Percentiles rank a stretch among this genome's conserved stretches.
Conservation (phyloP, 2,329 filamentous ascomycete genomes). For the Diaporthe ilicicola region DNA sequence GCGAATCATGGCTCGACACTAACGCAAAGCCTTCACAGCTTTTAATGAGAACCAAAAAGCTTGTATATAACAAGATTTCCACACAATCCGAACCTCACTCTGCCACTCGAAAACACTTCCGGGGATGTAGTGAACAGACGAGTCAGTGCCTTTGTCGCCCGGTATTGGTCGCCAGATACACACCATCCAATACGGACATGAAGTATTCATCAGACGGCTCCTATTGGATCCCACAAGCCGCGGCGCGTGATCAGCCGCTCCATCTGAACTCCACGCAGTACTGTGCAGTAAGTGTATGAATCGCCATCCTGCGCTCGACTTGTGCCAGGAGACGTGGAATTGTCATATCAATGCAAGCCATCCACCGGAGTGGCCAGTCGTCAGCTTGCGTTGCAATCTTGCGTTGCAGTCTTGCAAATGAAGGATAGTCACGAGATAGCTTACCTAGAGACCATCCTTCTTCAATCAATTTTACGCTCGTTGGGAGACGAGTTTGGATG, state of each 20-base stretch:
- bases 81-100: neutral
- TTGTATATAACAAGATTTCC: slow-evolving; percentile 3
- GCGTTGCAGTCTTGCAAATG: neutral
- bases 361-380: neutral
- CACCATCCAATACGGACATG: neutral
- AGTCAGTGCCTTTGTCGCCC: neutral
- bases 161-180: neutral
- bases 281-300: neutral
- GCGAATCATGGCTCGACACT: slow-evolving; percentile 1
- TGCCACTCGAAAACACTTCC: neutral
- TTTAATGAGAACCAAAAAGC: neutral
- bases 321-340: neutral
- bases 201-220: neutral
- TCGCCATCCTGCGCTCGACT: neutral
- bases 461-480: neutral
- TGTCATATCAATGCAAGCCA: neutral
- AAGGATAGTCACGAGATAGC: neutral
- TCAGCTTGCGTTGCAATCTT: neutral
- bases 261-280: neutral
- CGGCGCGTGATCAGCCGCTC: neutral
- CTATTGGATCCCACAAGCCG: neutral
- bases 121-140: neutral
- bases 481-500: neutral
- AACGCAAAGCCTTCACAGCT: neutral
- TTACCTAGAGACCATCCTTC: neutral